Conservation (phyloP, 2,329 filamentous ascomycete species). For the Septoria linicola region DNA sequence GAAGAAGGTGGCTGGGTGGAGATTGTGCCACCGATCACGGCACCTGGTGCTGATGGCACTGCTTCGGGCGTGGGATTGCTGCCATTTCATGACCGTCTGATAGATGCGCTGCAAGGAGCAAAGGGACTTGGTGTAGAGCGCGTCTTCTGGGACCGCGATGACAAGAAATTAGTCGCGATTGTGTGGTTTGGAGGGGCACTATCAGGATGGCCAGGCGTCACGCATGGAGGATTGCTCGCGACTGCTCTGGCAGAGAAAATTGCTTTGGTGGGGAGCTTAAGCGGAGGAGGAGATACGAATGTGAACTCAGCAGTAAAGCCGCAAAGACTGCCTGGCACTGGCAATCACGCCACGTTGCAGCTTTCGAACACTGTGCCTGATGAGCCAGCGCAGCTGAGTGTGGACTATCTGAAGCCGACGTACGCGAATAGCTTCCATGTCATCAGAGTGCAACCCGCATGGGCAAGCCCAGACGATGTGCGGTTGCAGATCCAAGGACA, state of each 20-base stretch:
- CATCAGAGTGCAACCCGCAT: conserved; percentile 50
- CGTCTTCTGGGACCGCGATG: conserved; percentile 61
- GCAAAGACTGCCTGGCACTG: conserved; percentile 35
- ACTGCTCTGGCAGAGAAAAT: conserved; percentile 69
- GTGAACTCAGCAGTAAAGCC: conserved; percentile 30
- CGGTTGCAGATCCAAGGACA: conserved; percentile 28
- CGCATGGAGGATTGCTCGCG: conserved; percentile 69
- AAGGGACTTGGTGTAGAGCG: conserved; percentile 53
- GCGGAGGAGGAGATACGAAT: conserved; percentile 15
- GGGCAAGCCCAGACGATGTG: conserved; percentile 25
- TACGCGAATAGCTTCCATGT: conserved; percentile 63
- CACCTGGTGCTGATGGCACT: conserved; percentile 2
- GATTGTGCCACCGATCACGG: conserved; percentile 25
- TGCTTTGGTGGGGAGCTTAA: conserved; percentile 63
- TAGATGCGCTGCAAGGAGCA: conserved; percentile 40
- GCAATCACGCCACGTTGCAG: conserved; percentile 35
- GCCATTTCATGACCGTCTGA: conserved; percentile 26
- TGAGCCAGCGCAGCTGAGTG: conserved; percentile 43
- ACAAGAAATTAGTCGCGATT: conserved; percentile 61
- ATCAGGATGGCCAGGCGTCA: conserved; percentile 68
- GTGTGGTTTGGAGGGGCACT: conserved; percentile 66
- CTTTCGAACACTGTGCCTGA: conserved; percentile 12
- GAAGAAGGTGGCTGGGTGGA: conserved; percentile 37
- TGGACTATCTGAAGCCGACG: conserved; percentile 64
- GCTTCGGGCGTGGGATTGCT: conserved; percentile 15